These are phyloP conservation scores for Fimicolochytrium jonesii DNA, from an alignment of 192 early-diverging fungal genomes.

Conservation along the genomic window DNA sequence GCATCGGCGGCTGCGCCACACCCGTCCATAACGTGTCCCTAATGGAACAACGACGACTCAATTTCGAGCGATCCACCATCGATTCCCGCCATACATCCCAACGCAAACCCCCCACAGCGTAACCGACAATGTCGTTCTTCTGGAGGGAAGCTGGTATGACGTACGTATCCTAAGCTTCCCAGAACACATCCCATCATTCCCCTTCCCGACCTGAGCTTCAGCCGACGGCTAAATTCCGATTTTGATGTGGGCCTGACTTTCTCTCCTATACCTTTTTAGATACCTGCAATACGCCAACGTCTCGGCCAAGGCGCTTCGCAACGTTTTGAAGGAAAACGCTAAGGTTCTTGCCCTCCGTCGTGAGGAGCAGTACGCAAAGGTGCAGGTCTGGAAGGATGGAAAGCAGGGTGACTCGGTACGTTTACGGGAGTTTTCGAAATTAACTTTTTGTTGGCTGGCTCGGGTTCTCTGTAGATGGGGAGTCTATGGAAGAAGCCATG, in stretches of 20 bases:
- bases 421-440: too few relatives aligned
- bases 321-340: conserved; percentile 75
- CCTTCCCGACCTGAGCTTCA: too few relatives aligned
- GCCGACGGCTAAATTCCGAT: neutral
- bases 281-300: conserved; percentile 85
- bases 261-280: conserved; percentile 35
- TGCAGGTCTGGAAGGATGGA: conserved; percentile 74
- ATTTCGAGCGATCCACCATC: too few relatives aligned
- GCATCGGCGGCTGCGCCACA: too few relatives aligned
- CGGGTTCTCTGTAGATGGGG: neutral
- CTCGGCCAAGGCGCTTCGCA: conserved; percentile 74
- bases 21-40: too few relatives aligned
- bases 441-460: too few relatives aligned
- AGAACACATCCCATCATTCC: neutral
- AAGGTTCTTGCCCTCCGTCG: conserved; percentile 64
- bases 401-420: conserved; percentile 75
- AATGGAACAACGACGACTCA: too few relatives aligned
- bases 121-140: conserved; percentile 39
- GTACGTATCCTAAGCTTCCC: conserved; percentile 30
- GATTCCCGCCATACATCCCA: neutral
- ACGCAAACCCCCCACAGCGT: conserved; percentile 3
- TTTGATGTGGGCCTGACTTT: neutral
- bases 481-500: neutral
- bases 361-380: conserved; percentile 71
- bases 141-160: conserved; percentile 54